These are phyloP conservation scores for Diddensiella transvaalensis DNA, from an alignment of 805 yeast genomes.

Conservation along the genomic window DNA sequence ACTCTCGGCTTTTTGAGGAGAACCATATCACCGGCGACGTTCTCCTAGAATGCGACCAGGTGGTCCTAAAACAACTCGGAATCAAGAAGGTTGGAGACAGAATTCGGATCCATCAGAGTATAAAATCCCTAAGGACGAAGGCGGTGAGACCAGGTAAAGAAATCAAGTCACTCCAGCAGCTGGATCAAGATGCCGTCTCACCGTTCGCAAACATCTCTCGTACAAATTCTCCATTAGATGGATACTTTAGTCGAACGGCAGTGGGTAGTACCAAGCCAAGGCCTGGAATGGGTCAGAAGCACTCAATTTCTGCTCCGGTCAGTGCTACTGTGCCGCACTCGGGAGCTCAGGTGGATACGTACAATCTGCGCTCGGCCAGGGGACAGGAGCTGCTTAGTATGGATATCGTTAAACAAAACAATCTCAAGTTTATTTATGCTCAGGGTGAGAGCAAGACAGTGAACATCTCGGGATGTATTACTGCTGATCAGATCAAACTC, in stretches of 20 bases:
- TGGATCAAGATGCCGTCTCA: slow-evolving; percentile 19
- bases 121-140: slow-evolving; percentile 42
- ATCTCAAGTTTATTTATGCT: slow-evolving; percentile 65
- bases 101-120: slow-evolving; percentile 58
- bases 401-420: slow-evolving; percentile 34
- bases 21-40: slow-evolving; percentile 57
- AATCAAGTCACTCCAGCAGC: slow-evolving; percentile 14
- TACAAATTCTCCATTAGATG: slow-evolving; percentile 10
- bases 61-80: slow-evolving; percentile 68
- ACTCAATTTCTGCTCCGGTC: slow-evolving; percentile 22
- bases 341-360: background rate
- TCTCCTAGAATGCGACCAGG: slow-evolving; percentile 56
- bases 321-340: slow-evolving; percentile 1
- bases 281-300: slow-evolving; percentile 8
- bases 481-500: slow-evolving; percentile 72
- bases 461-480: slow-evolving; percentile 73
- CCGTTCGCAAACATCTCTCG: slow-evolving; percentile 17
- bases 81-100: slow-evolving; percentile 80
- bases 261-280: slow-evolving; percentile 1
- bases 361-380: background rate
- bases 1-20: slow-evolving; percentile 31
- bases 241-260: slow-evolving; percentile 13
- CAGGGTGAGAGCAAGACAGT: slow-evolving; percentile 69
- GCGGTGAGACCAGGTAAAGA: background rate
- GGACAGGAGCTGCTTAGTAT: slow-evolving; percentile 29